Conservation (phyloP, 352 stramenopile species). For the Albugo laibachii region DNA sequence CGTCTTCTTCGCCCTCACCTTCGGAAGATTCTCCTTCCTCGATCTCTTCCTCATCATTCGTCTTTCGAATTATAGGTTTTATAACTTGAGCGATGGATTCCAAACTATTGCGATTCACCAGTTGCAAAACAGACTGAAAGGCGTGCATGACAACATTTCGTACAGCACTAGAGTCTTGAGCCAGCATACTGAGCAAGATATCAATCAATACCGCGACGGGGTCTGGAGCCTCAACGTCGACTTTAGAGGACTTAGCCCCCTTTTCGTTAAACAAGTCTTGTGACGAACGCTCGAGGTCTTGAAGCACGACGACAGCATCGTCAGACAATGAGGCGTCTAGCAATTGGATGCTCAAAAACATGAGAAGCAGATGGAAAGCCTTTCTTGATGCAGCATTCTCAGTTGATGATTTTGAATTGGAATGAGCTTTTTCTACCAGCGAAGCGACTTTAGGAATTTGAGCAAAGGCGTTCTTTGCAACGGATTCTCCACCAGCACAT, state of each 20-base stretch:
- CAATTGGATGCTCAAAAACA: slow-evolving; percentile 52
- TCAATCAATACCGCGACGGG: slow-evolving; percentile 64
- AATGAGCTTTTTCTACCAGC: too few species aligned
- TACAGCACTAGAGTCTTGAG: slow-evolving; percentile 65
- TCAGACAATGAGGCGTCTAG: slow-evolving; percentile 39
- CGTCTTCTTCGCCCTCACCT: slow-evolving; percentile 6
- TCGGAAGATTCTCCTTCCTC: slow-evolving; percentile 12
- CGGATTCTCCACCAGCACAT: too few species aligned
- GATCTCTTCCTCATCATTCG: slow-evolving; percentile 15
- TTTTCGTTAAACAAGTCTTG: too few species aligned
- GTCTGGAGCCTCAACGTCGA: slow-evolving; percentile 3
- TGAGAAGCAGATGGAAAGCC: slow-evolving; percentile 50
- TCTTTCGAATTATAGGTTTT: slow-evolving; percentile 1
- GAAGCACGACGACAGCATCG: slow-evolving; percentile 28
- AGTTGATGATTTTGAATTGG: too few species aligned
- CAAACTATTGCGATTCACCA: slow-evolving; percentile 36
- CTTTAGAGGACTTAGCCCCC: too few species aligned
- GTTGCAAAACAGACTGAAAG: slow-evolving; percentile 49
- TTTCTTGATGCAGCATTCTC: slow-evolving; percentile 10
- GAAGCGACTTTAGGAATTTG: too few species aligned
- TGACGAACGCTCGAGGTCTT: slow-evolving; percentile 36
- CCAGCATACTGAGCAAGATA: slow-evolving; percentile 60
- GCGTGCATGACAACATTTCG: slow-evolving; percentile 67
- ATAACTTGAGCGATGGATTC: slow-evolving; percentile 56
- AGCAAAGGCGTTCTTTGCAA: too few species aligned